Percentiles rank a stretch among this genome's conserved stretches.
Evolutionary conservation across 2,329 filamentous ascomycete species (phyloP).

Genomic region (Beauveria asiatica): DNA sequence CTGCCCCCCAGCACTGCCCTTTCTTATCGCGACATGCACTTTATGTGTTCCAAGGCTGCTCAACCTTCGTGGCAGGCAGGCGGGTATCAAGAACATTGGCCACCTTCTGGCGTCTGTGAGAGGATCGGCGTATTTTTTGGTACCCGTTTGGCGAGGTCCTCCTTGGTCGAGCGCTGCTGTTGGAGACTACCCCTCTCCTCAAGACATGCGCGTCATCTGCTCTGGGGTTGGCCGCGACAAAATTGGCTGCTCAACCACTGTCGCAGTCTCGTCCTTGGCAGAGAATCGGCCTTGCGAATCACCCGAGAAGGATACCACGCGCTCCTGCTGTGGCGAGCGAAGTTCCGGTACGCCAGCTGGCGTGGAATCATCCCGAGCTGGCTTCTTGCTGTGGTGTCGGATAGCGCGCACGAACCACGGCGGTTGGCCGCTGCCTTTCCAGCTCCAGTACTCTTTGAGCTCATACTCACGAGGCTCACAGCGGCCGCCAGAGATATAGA

Average conservation of each 20-base stretch:
- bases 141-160: too few relatives aligned
- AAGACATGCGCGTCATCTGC: constrained; percentile 6
- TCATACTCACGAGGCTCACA: constrained; percentile 44
- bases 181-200: background rate
- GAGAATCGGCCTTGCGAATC: constrained; percentile 17
- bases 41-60: constrained; percentile 13
- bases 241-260: constrained; percentile 14
- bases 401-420: constrained; percentile 39
- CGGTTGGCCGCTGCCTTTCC: constrained; percentile 38
- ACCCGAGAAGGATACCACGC: constrained; percentile 2
- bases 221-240: constrained; percentile 12
- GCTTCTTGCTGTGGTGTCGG: constrained; percentile 13
- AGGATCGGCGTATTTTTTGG: too few relatives aligned
- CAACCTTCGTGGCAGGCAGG: constrained; percentile 5
- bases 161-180: too few relatives aligned
- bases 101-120: too few relatives aligned
- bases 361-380: background rate
- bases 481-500: constrained; percentile 33
- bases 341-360: background rate
- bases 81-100: too few relatives aligned
- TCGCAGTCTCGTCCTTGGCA: constrained; percentile 17
- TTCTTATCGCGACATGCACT: background rate
- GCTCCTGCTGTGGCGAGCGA: constrained; percentile 7
- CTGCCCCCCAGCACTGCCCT: background rate
- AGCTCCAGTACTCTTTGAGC: constrained; percentile 48